These are phyloP conservation scores for Gynandropsis gynandra DNA, from an alignment of 345 rosid species.

Conservation along the genomic window DNA sequence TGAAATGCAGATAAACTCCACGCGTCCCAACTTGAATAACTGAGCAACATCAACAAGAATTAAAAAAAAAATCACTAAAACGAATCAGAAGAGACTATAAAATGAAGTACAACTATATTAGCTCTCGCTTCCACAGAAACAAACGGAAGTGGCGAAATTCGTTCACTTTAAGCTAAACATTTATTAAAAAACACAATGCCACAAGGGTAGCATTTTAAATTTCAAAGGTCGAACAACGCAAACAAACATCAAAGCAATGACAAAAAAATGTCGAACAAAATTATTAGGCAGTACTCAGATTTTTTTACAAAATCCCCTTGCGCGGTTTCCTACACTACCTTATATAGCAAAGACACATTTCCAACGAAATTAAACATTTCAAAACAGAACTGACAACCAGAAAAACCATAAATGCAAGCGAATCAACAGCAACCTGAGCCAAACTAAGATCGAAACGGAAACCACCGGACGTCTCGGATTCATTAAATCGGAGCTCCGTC, in stretches of 20 bases:
- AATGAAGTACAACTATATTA: background rate
- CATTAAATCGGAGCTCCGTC: conserved; percentile 47
- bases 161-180: background rate
- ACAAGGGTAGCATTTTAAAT: background rate
- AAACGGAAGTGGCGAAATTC: background rate
- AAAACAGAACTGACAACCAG: background rate
- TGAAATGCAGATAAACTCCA: conserved; percentile 59
- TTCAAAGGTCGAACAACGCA: background rate
- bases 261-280: conserved; percentile 12
- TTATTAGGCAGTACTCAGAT: background rate
- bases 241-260: conserved; percentile 1
- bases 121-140: background rate
- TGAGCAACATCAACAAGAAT: conserved; percentile 26
- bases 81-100: background rate
- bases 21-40: conserved; percentile 75
- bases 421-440: conserved; percentile 39
- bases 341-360: conserved; percentile 15
- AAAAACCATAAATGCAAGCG: conserved; percentile 6
- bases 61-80: background rate
- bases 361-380: background rate
- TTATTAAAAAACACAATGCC: background rate
- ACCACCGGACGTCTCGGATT: conserved; percentile 32
- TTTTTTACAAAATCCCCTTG: background rate
- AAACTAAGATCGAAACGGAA: conserved; percentile 39
- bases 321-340: background rate